Conservation (phyloP, 2,329 filamentous ascomycete genomes). For the Geosmithia flava region DNA sequence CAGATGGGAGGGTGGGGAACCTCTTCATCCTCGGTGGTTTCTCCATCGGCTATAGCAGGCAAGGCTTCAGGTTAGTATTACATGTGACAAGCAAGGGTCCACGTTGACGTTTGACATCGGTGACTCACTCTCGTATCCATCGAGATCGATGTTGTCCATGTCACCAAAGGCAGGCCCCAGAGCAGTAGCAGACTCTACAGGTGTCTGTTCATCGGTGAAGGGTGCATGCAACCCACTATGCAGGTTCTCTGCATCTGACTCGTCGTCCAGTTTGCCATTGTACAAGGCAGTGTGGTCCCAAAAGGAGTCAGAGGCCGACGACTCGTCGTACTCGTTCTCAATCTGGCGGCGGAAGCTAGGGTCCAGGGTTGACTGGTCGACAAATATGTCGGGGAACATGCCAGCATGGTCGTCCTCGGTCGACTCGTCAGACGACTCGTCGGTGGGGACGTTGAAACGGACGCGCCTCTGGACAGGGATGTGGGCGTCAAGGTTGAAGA, state of each 20-base stretch:
- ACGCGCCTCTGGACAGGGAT: constrained; percentile 46
- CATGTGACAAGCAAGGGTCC: neutral
- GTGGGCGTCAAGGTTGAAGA: constrained; percentile 11
- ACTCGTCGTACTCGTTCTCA: constrained; percentile 51
- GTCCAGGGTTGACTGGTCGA: constrained; percentile 62
- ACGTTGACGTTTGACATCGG: constrained; percentile 5
- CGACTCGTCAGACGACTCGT: constrained; percentile 27
- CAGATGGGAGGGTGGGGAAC: constrained; percentile 34
- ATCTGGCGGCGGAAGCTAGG: constrained; percentile 62
- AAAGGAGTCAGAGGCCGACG: constrained; percentile 44
- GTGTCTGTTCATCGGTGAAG: neutral
- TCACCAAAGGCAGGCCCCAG: constrained; percentile 6
- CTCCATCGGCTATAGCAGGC: constrained; percentile 43
- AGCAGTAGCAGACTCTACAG: constrained; percentile 1
- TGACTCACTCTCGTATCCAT: constrained; percentile 49
- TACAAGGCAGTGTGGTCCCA: constrained; percentile 38
- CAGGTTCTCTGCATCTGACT: constrained; percentile 26
- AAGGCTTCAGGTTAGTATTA: constrained; percentile 22
- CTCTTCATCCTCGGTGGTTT: constrained; percentile 51
- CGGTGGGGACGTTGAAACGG: constrained; percentile 48
- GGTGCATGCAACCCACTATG: neutral
- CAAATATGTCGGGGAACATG: constrained; percentile 67
- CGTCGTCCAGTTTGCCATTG: constrained; percentile 19
- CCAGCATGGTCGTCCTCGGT: constrained; percentile 49
- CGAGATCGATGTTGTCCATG: constrained; percentile 22